Base-by-base conservation (phyloP, 2,329 filamentous ascomycete species). In the Sclerotinia spermophila region DNA sequence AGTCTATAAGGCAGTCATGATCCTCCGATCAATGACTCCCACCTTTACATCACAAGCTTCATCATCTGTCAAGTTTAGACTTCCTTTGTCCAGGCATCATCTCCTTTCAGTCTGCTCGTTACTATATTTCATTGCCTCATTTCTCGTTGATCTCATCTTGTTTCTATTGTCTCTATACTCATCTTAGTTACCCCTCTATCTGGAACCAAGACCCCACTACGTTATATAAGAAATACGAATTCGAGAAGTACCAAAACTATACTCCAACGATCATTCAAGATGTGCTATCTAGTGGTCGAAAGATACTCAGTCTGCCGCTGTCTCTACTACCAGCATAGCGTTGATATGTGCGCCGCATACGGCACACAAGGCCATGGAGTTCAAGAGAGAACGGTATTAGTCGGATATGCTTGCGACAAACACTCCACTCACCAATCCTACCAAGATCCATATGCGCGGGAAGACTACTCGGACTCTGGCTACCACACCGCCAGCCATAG, bases 211-310 rank as follows among this genome's bases (percentile, higher is more conserved):
- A 13, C 30, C 59, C 45, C 48, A 19, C 51, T 38, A 48, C 40
- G 30, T 27, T 35, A 66, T 60, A 68, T 65, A 40, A 24, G 55
- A 30, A 15, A 61, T 48, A 48, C 66, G 30, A 45, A 48, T 11
- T 35, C 38, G 51, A 44, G 38, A 67, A 58, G n/a, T n/a, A 59
- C 27, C n/a, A 38, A 19, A 40, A 7, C 61, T 42, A 70, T 58
- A 60, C 65, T 61, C 48, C 56, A 55, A 75, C 27, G 55, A 69
- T 69, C 61, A 42, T 75, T 21, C 77, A 82, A 67, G 71, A 92
- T 92, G 90, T 92, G 90, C 79, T 90, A 90, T 78, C 87, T 90
- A 80, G 83, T 92, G 73, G 83, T 91, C 77, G 90, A 92, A 79
- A 85, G 88, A 74, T 92, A 89, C 81, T 86, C 89, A 24, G 89